Conservation (phyloP, 495 filamentous ascomycete genomes). For the Trichoderma erinaceum region DNA sequence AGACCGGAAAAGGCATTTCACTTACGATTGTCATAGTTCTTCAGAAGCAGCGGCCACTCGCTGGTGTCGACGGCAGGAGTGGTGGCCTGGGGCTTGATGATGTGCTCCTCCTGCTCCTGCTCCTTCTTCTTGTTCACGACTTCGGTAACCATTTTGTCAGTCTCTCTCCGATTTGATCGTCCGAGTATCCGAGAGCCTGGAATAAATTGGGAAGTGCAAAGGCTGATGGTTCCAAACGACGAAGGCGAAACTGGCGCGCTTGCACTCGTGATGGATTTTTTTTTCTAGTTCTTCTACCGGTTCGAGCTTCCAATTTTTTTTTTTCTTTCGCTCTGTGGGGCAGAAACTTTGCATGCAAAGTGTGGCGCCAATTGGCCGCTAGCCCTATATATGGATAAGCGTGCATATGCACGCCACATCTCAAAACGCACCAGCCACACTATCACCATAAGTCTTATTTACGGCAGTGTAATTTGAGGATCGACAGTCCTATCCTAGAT, state of each 20-base stretch:
- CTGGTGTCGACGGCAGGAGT: conserved; percentile 68
- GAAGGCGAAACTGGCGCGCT: background rate
- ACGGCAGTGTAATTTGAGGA: background rate
- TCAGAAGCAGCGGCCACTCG: conserved; percentile 82
- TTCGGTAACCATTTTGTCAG: conserved; percentile 53
- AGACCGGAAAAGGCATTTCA: background rate
- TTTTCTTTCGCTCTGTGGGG: conserved; percentile 13
- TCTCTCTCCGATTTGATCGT: background rate
- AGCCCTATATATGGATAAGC: background rate
- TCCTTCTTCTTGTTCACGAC: conserved; percentile 45
- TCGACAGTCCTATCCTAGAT: too few relatives aligned
- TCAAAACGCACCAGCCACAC: background rate
- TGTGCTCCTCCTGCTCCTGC: conserved; percentile 59
- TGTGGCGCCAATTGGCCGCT: conserved; percentile 4
- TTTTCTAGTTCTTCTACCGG: background rate
- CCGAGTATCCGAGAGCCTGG: conserved; percentile 17
- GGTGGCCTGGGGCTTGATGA: conserved; percentile 78
- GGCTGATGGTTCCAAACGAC: background rate
- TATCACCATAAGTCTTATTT: background rate
- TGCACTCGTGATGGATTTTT: conserved; percentile 5
- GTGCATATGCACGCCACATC: background rate
- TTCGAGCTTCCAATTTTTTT: conserved; percentile 11
- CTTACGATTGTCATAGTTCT: conserved; percentile 71
- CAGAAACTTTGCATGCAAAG: conserved; percentile 9
- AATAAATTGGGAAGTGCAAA: conserved; percentile 1